Base-by-base conservation (phyloP, 2,329 filamentous ascomycete species). In the Fusarium tjaetaba region DNA sequence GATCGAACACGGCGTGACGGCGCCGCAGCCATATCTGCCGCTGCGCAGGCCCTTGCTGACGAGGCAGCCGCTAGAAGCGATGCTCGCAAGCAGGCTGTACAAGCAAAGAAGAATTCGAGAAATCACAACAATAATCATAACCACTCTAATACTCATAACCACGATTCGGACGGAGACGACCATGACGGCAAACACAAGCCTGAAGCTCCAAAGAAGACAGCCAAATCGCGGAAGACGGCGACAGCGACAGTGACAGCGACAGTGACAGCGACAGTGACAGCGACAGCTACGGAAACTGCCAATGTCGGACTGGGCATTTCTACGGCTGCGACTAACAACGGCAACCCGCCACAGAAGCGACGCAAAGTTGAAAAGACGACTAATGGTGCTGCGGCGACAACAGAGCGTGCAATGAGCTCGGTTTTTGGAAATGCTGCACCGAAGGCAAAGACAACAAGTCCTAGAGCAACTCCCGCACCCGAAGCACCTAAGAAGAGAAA, bases 11-110 rank as follows among this genome's bases (percentile, higher is more conserved):
- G 94, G 68, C 90, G 94, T 72, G 95, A 97, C 79, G 93, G 92
- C 28, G 93, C 92, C 16, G 89, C 93, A 28, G 91, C 90, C 43
- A 93, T 95, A 75, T 94, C 94, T 28, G 93, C 93, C 4, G 92
- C 93, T 18, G 92, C 92, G 65, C 91, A 93, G 71, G 88, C 93
- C 49, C 88, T 96, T 61, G 95, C 95, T 59, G 93, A 93, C 41
- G 95, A 97, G 81, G 93, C 93, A 26, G 93, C 94, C 18, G 92
- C 93, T 64, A 90, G 95, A 76, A 96, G 94, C 80, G 95, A 97
- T 79, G 92, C 92, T 39, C 89, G 94, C 73, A 94, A 96, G 79
- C 94, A 97, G 82, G 93, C 94, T 28, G 87, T 95, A 69, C 88
- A 92, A 71, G 93, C 92, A 45, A 93, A 93, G 79, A 94, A 93